phyloP scores from a whole-genome alignment of 345 rosid genomes.

The Syzygium jambos region DNA sequence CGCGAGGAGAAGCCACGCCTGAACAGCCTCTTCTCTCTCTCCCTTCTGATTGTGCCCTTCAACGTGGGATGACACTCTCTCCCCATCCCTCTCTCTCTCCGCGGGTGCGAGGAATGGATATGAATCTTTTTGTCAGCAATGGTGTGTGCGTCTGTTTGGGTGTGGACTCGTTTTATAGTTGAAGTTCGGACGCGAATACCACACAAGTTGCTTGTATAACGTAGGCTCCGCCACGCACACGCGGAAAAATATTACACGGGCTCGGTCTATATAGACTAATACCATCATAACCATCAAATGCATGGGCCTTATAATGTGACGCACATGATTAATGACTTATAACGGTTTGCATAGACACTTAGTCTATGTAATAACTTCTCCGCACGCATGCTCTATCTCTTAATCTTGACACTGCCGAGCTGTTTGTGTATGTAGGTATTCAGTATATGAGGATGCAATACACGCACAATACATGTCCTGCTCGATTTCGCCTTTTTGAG shows the following conservation, averaged over 20 bases:
- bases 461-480: not conserved
- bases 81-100: not conserved
- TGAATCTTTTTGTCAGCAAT: not conserved
- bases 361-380: not conserved
- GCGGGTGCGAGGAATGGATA: not conserved
- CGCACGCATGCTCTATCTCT: not conserved
- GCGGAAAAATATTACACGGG: not conserved
- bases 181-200: not conserved
- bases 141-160: accelerated
- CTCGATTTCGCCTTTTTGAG: not conserved
- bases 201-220: not conserved
- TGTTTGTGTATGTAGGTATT: not conserved
- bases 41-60: slow-evolving; percentile 9
- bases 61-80: slow-evolving; percentile 24
- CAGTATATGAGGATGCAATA: not conserved
- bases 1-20: slow-evolving; percentile 27
- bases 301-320: not conserved
- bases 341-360: not conserved
- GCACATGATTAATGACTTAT: not conserved
- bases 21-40: slow-evolving; percentile 3
- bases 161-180: not conserved
- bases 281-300: not conserved
- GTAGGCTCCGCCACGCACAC: not conserved
- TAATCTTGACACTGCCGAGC: not conserved
- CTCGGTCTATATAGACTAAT: not conserved